Base-by-base conservation (phyloP, 1,284 basidiomycete genomes). In the Fereydounia khargensis region DNA sequence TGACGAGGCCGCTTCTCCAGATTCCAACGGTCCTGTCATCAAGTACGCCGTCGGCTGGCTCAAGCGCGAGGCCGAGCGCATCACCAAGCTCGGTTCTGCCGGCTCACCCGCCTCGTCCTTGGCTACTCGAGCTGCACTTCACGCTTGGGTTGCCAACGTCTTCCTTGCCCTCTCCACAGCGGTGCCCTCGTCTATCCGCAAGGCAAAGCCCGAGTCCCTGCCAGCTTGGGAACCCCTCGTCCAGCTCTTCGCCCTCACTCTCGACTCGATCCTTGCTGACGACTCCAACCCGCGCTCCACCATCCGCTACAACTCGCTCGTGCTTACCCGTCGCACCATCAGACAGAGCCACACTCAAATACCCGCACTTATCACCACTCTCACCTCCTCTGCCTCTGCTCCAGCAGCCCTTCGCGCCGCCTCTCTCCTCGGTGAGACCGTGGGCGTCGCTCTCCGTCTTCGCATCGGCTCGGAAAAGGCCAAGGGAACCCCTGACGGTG, bases 1-100 rank as follows among this genome's bases (percentile, higher is more conserved):
- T 24, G 79, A 82, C 21, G 79, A 80, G 19, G 77, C 76, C 3
- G 73, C 78, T n/a, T 78, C 77, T 20, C 24, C 49, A 21, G 44
- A 38, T 9, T 47, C 55, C 6, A 51, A 41, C 10, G 43, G 73
- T 73, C 82, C 82, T 17, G 80, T 87, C 3, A 76, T 83, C n/a
- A 84, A 86, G 59, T 81, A 85, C 55, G 81, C 88, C 25, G 70
- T 88, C 22, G 84, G 80, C 14, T 88, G 86, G 86, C 77, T 91
- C 20, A 81, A 82, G 13, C 79, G 81, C 47, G 86, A 89, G 70
- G 82, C 83, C 3, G 79, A 80, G 6, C 68, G 69, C 36, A 32
- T 71, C 24, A 69, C 68, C 42, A 70, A 58, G 27, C 17, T 39
- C 17, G 40, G 45, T 9, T 14, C 47, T 10, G 21, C 47, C 0